Evolutionary conservation across 2,329 filamentous ascomycete genomes (phyloP).

Genomic region (Stagonosporopsis vannaccii): DNA sequence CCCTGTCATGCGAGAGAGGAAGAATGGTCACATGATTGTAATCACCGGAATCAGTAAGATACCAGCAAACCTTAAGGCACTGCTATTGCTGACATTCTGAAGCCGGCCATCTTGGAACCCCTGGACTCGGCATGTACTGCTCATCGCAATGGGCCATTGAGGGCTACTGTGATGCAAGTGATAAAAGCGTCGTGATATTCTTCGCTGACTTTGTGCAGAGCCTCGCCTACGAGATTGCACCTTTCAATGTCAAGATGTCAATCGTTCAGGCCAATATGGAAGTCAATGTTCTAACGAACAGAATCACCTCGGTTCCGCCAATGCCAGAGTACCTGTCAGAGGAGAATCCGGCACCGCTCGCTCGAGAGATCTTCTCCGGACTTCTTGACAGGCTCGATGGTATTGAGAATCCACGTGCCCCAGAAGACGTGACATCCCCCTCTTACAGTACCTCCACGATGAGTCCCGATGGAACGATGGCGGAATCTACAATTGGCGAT

Average conservation of each 20-base stretch:
- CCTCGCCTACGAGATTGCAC: slow-evolving; percentile 90
- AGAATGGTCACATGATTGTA: slow-evolving; percentile 88
- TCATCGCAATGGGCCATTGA: slow-evolving; percentile 94
- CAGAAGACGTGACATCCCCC: slow-evolving; percentile 44
- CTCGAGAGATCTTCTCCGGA: slow-evolving; percentile 82
- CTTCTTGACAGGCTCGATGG: slow-evolving; percentile 79
- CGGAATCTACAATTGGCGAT: slow-evolving; percentile 53
- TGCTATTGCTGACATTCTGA: slow-evolving; percentile 19
- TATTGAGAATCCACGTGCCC: slow-evolving; percentile 49
- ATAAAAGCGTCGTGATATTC: not conserved
- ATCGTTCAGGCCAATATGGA: slow-evolving; percentile 97
- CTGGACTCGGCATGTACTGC: slow-evolving; percentile 88
- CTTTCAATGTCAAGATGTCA: slow-evolving; percentile 95
- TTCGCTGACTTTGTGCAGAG: slow-evolving; percentile 53
- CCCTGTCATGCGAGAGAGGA: slow-evolving; percentile 78
- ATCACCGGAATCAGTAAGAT: slow-evolving; percentile 78
- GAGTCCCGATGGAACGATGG: slow-evolving; percentile 35
- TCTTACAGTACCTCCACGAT: slow-evolving; percentile 36
- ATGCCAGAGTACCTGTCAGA: slow-evolving; percentile 73
- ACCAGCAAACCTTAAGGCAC: too few species aligned
- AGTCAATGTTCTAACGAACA: slow-evolving; percentile 85
- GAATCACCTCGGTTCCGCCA: slow-evolving; percentile 82
- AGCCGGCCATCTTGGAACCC: slow-evolving; percentile 89
- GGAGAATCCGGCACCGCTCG: slow-evolving; percentile 77
- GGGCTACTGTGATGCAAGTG: slow-evolving; percentile 82